Evolutionary conservation across 2,329 filamentous ascomycete species (phyloP), one percentile per base, ranked within the genome.

Genomic region (Leptographium wingfieldii): DNA sequence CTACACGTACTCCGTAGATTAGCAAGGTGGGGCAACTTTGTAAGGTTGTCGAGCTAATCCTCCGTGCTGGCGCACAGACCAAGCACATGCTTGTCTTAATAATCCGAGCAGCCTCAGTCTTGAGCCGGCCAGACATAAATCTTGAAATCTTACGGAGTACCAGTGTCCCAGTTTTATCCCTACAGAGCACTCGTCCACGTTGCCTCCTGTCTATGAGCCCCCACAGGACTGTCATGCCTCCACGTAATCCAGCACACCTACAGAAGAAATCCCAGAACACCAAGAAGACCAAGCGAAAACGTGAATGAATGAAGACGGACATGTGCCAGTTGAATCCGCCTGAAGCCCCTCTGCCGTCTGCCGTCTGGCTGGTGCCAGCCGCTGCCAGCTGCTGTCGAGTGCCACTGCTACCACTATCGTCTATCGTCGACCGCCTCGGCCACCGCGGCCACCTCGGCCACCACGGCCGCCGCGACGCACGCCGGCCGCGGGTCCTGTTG

Each of bases 381-480:
- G 14, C 43, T 46, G 43, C 43, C 38, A 40, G 40, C 43, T 19
- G 40, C 40, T 43, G 40, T 16, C 40, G 16, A 6, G 22, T 31
- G 29, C 7, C 29, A 31, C 33, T 9, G 33, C 9, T 35, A 9
- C 33, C 33, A 35, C 22, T 29, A 19, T 27, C 5, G 38, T 27
- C 48, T 49, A 52, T 19, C 53, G 29, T 25, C 59, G 59, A 12
- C 60, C 52, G 12, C 52, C 56, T 11, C 56, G 49, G 29, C 59
- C 43, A 16, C 52, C 51, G 14, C 59, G 25, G 3, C 55, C 56
- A 5, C 52, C 55, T 56, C 56, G 59, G 40, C 59, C 58, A 6
- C 57, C 58, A n/a, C 61, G 59, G 51, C 60, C 60, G 4, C 57
- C 56, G 12, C 61, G 59, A 14, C 60, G 55, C 19, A 25, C 58